phyloP scores from a whole-genome alignment of 345 rosid genomes.

The Aegle marmelos region DNA sequence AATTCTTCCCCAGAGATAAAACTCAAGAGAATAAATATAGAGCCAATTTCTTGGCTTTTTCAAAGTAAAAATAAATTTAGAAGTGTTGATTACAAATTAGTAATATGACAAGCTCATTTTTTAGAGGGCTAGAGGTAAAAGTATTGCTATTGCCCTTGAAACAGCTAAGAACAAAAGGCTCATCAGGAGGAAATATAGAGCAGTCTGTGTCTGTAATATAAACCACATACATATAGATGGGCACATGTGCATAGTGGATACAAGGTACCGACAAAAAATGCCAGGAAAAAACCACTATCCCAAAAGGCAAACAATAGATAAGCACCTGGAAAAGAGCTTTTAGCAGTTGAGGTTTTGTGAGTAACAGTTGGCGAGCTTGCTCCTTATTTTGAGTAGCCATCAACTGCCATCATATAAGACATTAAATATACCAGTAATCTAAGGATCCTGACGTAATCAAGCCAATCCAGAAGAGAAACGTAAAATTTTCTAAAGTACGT shows the following conservation, averaged over 20 bases:
- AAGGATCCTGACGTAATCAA: background rate
- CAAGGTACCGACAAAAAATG: background rate
- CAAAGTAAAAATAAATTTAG: background rate
- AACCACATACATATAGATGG: background rate
- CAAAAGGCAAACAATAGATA: background rate
- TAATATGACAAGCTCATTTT: background rate
- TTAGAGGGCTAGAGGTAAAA: background rate
- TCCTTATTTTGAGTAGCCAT: slow-evolving; percentile 76
- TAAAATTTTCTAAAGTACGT: slow-evolving; percentile 12
- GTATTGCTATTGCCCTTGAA: background rate
- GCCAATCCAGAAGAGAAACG: slow-evolving; percentile 1
- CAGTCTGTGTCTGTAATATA: background rate
- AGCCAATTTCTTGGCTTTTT: background rate
- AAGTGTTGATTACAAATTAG: background rate
- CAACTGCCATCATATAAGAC: slow-evolving; percentile 40
- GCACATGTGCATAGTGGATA: background rate
- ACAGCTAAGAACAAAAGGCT: background rate
- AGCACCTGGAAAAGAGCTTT: slow-evolving; percentile 90
- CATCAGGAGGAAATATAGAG: background rate
- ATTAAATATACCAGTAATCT: background rate
- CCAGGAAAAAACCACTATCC: background rate
- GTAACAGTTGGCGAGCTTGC: slow-evolving; percentile 69
- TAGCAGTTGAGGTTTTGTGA: slow-evolving; percentile 65
- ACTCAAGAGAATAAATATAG: background rate
- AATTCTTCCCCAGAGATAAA: background rate